These are phyloP conservation scores for Skeletonema costatum DNA, from an alignment of 108 stramenopile genomes.

Conservation along the genomic window DNA sequence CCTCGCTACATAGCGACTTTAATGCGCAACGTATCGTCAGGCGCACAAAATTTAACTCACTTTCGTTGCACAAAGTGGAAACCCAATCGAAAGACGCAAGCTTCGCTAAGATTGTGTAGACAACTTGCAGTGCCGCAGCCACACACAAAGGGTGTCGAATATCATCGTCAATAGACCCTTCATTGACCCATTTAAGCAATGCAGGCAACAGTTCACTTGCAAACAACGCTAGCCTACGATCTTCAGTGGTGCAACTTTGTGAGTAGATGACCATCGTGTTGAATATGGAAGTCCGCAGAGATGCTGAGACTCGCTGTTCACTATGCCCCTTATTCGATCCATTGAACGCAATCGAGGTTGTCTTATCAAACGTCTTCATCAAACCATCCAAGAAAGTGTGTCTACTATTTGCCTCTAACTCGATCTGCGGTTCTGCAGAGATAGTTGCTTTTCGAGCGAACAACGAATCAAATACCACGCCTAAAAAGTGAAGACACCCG, in stretches of 20 bases:
- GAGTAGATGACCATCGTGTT: constrained; percentile 26
- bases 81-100: constrained; percentile 27
- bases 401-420: not conserved
- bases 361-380: not conserved
- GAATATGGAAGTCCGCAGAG: constrained; percentile 21
- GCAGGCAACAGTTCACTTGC: constrained; percentile 13
- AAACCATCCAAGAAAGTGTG: constrained; percentile 3
- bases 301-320: constrained; percentile 5
- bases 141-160: constrained; percentile 27
- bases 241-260: constrained; percentile 20
- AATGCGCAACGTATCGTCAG: constrained; percentile 21
- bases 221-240: constrained; percentile 19
- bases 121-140: constrained; percentile 29
- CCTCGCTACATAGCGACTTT: constrained; percentile 12
- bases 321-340: not conserved
- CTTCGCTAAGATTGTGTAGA: constrained; percentile 30
- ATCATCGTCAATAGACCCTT: constrained; percentile 12
- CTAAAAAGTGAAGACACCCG: constrained; percentile 36
- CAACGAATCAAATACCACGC: constrained; percentile 25
- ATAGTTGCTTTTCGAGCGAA: constrained; percentile 14
- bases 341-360: constrained; percentile 4
- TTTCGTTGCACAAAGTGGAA: not conserved
- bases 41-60: constrained; percentile 13
- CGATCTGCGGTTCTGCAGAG: not conserved
- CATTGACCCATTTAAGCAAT: constrained; percentile 10